Conservation (phyloP, 108 stramenopile species). For the Chaetoceros muelleri region DNA sequence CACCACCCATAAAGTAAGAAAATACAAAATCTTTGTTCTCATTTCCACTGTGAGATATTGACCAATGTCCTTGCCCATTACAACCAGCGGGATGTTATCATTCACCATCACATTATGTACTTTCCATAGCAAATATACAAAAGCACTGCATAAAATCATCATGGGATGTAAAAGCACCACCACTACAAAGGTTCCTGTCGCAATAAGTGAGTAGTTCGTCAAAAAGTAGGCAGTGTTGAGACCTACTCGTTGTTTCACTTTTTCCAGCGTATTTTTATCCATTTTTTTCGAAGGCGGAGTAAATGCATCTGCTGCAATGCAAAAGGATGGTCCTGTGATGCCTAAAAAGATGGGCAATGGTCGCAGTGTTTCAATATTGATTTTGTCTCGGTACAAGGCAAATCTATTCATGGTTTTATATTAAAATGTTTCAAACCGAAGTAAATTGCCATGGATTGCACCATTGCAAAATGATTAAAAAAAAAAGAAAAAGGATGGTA, state of each 20-base stretch:
- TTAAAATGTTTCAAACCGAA: no score
- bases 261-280: constrained; percentile 53
- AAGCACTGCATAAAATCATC: constrained; percentile 54
- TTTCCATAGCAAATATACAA: constrained; percentile 54
- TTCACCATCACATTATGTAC: constrained; percentile 47
- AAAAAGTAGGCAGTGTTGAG: constrained; percentile 73
- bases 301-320: constrained; percentile 69
- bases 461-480: not conserved
- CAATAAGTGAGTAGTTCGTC: constrained; percentile 70
- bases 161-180: constrained; percentile 76
- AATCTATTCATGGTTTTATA: no score
- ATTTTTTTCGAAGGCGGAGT: constrained; percentile 42
- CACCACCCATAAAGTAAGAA: constrained; percentile 45
- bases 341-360: constrained; percentile 65
- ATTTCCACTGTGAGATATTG: constrained; percentile 47
- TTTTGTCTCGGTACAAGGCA: constrained; percentile 8
- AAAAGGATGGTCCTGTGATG: constrained; percentile 48
- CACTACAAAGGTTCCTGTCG: constrained; percentile 49
- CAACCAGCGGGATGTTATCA: constrained; percentile 45
- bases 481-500: not conserved
- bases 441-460: no score
- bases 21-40: constrained; percentile 42
- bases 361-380: constrained; percentile 63
- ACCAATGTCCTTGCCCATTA: constrained; percentile 50
- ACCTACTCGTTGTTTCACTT: constrained; percentile 44